These are phyloP conservation scores for Vaccinium corymbosum DNA, from an alignment of 148 eudicot species.

Conservation along the genomic window DNA sequence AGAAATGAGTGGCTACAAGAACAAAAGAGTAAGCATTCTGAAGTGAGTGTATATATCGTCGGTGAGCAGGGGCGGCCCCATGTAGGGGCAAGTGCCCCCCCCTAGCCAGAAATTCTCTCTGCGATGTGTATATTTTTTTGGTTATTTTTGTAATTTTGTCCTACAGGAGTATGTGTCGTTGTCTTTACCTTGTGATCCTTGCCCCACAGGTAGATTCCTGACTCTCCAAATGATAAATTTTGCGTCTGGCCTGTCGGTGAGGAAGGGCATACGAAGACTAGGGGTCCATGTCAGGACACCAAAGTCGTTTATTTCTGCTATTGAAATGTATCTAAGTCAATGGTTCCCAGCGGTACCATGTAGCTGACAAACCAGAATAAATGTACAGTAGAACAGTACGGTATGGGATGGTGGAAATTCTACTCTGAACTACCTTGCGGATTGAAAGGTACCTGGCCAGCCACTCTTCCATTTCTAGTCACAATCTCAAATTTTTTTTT, in stretches of 20 bases:
- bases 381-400: neutral
- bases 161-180: no score
- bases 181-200: no score
- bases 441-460: neutral
- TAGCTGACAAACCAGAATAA: neutral
- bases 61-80: no score
- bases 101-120: no score
- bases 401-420: neutral
- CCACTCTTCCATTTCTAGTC: neutral
- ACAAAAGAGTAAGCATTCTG: neutral
- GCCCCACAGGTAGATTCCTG: no score
- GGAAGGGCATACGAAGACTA: neutral
- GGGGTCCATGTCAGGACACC: neutral
- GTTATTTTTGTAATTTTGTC: no score
- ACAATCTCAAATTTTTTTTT: neutral
- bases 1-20: neutral
- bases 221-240: no score
- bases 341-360: neutral
- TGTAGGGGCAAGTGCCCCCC: no score
- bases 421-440: neutral
- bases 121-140: no score
- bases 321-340: neutral
- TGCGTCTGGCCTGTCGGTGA: no score
- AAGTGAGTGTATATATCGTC: neutral
- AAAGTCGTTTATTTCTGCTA: constrained; percentile 8